Base-by-base conservation (phyloP, 306 rosid species). In the Trifolium pratense region DNA sequence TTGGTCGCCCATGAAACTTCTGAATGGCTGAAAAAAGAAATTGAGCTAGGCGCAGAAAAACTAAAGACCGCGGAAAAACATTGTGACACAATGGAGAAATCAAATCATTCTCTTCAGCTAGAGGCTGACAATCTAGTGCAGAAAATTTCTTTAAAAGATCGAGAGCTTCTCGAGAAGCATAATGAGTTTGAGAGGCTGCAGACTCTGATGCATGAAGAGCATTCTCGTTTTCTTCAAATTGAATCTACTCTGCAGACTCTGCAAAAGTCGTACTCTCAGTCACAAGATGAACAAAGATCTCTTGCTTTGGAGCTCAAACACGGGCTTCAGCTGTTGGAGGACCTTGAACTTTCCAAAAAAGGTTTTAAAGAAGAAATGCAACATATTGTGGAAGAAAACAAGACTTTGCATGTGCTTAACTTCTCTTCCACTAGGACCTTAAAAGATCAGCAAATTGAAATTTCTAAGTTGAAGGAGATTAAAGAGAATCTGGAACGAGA, bases 271-370 rank as follows among this genome's bases (percentile, higher is more conserved):
- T 92, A 95, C 36, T 84, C 79, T 75, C 87, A 86, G 60, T 91
- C 99, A 46, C 97, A 90, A 75, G 93, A 90, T 79, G 97, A 91
- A 64, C 99, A 95, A 80, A 88, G 61, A 85, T 86, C 93, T 68
- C 89, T 95, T 75, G 88, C 96, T 5, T 52, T 79, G 83, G 97
- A 95, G 87, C 94, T 95, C 52, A 88, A 90, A 67, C 81, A 78
- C 14, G 97, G 99, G 78, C 83, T 91, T 79, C 92, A 76, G 80
- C 80, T 88, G 81, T 75, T 95, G 88, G 94, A 85, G 75, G 90
- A 90, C 68, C 55, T 91, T 56, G 97, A 89, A 79, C 80, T 76
- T 70, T 81, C 88, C 79, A 92, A 88, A 79, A 85, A 87, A 36
- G 86, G 79, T 48, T 79, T 87, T 78, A 92, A 86, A 80, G 93